phyloP scores from a whole-genome alignment of 2,329 filamentous ascomycete species.

The Shiraia bambusicola region DNA sequence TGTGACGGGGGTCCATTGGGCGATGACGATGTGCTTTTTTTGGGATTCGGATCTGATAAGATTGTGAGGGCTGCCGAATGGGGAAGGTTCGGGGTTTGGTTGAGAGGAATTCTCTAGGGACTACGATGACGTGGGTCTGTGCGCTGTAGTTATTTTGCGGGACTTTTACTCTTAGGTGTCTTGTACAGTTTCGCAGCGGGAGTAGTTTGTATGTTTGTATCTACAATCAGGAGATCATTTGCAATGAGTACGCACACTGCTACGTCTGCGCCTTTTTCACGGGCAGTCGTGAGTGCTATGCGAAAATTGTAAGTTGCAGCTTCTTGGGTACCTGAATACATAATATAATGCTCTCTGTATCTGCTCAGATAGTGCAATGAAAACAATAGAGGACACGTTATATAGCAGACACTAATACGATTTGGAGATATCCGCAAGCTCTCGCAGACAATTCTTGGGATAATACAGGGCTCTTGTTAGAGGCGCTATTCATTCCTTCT shows the following conservation, averaged over 20 bases:
- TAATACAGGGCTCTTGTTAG: conserved; percentile 83
- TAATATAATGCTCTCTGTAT: too few relatives aligned
- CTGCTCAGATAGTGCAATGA: too few relatives aligned
- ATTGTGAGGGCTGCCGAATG: conserved; percentile 14
- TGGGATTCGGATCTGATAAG: conserved; percentile 39
- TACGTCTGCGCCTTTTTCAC: conserved; percentile 61
- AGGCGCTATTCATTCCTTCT: conserved; percentile 63
- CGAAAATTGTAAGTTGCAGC: conserved; percentile 65
- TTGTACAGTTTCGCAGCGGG: neutral
- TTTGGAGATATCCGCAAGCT: conserved; percentile 76
- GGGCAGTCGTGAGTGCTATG: conserved; percentile 75
- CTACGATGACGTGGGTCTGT: conserved; percentile 19
- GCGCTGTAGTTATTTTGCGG: conserved; percentile 12
- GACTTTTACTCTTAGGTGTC: neutral
- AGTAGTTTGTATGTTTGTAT: conserved; percentile 34
- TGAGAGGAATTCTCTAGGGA: conserved; percentile 6
- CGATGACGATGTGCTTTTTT: conserved; percentile 16
- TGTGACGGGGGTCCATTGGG: conserved; percentile 38
- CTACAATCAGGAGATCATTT: conserved; percentile 37
- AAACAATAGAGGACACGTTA: too few relatives aligned
- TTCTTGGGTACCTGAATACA: too few relatives aligned
- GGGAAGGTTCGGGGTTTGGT: conserved; percentile 6
- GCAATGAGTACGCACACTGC: conserved; percentile 44
- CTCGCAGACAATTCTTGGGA: conserved; percentile 91
- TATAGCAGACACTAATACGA: too few relatives aligned